Conservation (phyloP, 495 filamentous ascomycete genomes). For the Bacidia rubella region DNA sequence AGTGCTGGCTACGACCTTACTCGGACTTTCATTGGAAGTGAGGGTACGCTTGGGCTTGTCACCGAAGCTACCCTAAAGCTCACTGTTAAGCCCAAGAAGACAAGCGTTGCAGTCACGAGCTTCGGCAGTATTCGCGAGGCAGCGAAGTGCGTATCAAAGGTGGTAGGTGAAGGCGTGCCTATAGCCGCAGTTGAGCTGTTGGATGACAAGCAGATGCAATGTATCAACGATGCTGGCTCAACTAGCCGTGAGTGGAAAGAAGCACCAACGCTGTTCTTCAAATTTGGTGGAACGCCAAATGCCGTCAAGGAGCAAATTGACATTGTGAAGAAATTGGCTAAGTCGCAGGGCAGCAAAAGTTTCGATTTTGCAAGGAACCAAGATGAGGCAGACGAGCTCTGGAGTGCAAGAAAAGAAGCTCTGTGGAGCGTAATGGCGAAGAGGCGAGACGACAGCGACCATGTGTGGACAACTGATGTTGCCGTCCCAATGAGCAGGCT, state of each 20-base stretch:
- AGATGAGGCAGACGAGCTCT: constrained; percentile 55
- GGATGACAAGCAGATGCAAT: constrained; percentile 71
- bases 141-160: constrained; percentile 51
- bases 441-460: constrained; percentile 45
- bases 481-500: constrained; percentile 64
- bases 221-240: constrained; percentile 57
- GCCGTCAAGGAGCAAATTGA: constrained; percentile 55
- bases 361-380: constrained; percentile 62
- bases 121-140: constrained; percentile 64
- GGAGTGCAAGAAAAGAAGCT: constrained; percentile 63
- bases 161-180: constrained; percentile 59
- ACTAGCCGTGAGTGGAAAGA: constrained; percentile 63
- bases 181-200: constrained; percentile 73
- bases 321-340: constrained; percentile 51
- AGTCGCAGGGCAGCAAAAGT: constrained; percentile 39
- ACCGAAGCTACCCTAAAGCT: constrained; percentile 68
- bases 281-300: constrained; percentile 60
- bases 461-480: constrained; percentile 75
- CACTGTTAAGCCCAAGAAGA: constrained; percentile 57
- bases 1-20: constrained; percentile 74
- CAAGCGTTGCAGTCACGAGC: constrained; percentile 60
- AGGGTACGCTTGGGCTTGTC: constrained; percentile 65
- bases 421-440: constrained; percentile 66
- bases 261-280: constrained; percentile 70
- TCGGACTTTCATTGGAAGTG: constrained; percentile 59